Conservation (phyloP, 257 asterid species). For the Euphrasia confusa region DNA sequence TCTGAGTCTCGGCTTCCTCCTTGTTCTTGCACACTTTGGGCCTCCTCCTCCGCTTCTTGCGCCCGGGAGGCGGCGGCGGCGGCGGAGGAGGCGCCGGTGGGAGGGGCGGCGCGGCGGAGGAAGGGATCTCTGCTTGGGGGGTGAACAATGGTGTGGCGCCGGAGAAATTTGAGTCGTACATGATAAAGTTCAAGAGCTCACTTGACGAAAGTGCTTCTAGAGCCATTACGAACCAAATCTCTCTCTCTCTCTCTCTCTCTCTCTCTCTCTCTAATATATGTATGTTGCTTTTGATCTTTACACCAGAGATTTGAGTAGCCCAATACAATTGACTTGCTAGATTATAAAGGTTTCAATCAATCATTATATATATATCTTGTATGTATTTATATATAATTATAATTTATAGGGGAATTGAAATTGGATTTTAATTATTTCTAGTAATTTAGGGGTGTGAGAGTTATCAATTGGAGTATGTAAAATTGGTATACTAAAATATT, state of each 20-base stretch:
- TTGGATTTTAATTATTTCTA: too few relatives aligned
- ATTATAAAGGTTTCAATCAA: constrained; percentile 49
- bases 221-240: constrained; percentile 36
- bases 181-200: constrained; percentile 70
- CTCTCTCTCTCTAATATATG: constrained; percentile 7
- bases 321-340: constrained; percentile 49
- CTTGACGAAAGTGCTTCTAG: constrained; percentile 72
- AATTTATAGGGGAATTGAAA: too few relatives aligned
- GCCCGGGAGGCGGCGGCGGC: constrained; percentile 28
- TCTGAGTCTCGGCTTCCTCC: constrained; percentile 86
- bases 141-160: constrained; percentile 32
- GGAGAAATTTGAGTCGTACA: constrained; percentile 49
- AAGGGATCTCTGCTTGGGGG: constrained; percentile 12
- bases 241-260: background rate
- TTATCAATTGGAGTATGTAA: too few relatives aligned
- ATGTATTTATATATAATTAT: too few relatives aligned
- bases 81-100: background rate
- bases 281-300: constrained; percentile 29
- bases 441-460: too few relatives aligned
- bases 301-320: constrained; percentile 42
- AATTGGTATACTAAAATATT: too few relatives aligned
- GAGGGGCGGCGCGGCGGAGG: background rate
- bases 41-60: constrained; percentile 76
- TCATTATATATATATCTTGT: too few relatives aligned
- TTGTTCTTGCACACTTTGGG: constrained; percentile 71